phyloP scores from a whole-genome alignment of 805 yeast genomes.

The Hanseniaspora hatyaiensis region DNA sequence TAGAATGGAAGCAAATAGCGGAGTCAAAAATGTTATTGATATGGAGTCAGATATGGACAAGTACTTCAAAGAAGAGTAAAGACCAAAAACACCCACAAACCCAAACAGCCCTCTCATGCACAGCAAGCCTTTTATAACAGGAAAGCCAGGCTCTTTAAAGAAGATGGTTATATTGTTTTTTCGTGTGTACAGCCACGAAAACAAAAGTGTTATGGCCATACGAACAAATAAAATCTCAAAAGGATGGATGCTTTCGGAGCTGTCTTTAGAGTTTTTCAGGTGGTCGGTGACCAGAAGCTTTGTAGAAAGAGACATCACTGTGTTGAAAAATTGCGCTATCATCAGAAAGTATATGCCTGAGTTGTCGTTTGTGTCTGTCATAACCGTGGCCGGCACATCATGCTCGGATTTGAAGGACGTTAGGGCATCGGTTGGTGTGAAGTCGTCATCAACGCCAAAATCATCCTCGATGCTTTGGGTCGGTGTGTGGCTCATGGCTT shows the following conservation, averaged over 20 bases:
- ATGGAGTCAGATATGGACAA: conserved; percentile 72
- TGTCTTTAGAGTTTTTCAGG: conserved; percentile 28
- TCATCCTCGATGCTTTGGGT: too few species aligned
- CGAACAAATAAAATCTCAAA: conserved; percentile 66
- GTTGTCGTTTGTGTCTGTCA: conserved; percentile 25
- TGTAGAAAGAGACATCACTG: conserved; percentile 64
- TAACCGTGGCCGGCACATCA: not conserved
- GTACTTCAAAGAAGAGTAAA: conserved; percentile 63
- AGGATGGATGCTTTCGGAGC: conserved; percentile 49
- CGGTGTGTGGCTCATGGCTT: too few species aligned
- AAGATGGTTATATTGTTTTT: conserved; percentile 35
- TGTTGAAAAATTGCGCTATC: conserved; percentile 59
- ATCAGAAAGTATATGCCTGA: conserved; percentile 49
- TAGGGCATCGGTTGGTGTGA: not conserved
- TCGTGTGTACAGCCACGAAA: conserved; percentile 47
- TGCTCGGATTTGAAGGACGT: too few species aligned
- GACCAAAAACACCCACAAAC: conserved; percentile 66
- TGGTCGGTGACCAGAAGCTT: conserved; percentile 60
- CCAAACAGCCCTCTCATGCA: conserved; percentile 60
- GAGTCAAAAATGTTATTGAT: conserved; percentile 65
- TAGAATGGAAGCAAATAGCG: conserved; percentile 61
- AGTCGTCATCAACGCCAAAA: not conserved
- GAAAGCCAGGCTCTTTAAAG: conserved; percentile 62
- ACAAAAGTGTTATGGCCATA: conserved; percentile 57
- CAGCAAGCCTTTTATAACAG: conserved; percentile 41